Conservation (phyloP, 1,284 basidiomycete genomes). For the Sporisorium reilianum region DNA sequence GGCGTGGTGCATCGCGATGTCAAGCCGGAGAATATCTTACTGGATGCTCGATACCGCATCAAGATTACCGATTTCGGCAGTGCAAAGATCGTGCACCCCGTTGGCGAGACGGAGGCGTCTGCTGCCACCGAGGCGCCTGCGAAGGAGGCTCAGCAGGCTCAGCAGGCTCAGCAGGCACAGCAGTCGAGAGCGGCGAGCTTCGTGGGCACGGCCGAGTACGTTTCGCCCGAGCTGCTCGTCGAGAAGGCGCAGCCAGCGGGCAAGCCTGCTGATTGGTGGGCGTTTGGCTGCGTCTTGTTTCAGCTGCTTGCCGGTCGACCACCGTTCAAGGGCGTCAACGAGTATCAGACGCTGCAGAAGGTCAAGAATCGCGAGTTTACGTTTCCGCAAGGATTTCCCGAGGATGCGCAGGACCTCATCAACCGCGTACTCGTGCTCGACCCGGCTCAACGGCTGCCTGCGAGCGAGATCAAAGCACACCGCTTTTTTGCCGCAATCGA, state of each 20-base stretch:
- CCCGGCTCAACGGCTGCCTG: conserved; percentile 36
- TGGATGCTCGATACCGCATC: conserved; percentile 58
- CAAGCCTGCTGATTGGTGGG: conserved; percentile 74
- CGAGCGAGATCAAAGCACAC: conserved; percentile 45
- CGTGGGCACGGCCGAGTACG: conserved; percentile 96
- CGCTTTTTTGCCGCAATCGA: conserved; percentile 54
- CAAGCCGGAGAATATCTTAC: conserved; percentile 67
- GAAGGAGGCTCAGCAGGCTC: too few species aligned
- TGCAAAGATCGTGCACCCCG: conserved; percentile 58
- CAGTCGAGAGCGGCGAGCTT: conserved; percentile 77
- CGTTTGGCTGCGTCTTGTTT: conserved; percentile 74
- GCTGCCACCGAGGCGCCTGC: neutral
- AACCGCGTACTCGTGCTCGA: conserved; percentile 71
- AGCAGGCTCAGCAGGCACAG: neutral
- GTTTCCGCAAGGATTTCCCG: conserved; percentile 72
- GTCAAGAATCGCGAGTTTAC: conserved; percentile 73
- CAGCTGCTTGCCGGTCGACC: conserved; percentile 73
- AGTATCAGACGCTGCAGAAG: conserved; percentile 75
- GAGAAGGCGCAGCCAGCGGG: conserved; percentile 73
- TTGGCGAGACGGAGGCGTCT: conserved; percentile 11
- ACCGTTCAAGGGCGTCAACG: conserved; percentile 74
- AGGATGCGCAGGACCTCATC: conserved; percentile 71
- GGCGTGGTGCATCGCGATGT: conserved; percentile 65
- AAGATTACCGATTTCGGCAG: conserved; percentile 68
- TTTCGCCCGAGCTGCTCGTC: conserved; percentile 88